Evolutionary conservation across 1,139 yeast genomes (phyloP), one percentile per base, ranked within the genome.

Genomic region (Williopsis jadinii): DNA sequence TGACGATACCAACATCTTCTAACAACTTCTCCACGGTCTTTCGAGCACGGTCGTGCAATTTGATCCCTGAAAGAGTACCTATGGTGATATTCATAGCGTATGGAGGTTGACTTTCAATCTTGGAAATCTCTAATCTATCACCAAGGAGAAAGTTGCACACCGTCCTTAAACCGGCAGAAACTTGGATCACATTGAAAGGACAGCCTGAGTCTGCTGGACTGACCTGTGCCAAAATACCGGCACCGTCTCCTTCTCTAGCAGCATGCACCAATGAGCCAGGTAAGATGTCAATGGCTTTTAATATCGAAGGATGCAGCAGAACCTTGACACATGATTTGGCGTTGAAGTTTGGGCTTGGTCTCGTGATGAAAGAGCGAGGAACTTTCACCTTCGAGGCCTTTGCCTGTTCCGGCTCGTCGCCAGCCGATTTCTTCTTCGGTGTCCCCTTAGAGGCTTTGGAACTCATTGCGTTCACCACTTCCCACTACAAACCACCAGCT

Each of bases 91-190:
- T 47, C 3, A 58, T 46, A 3, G 82, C 80, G 50, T 71, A 70
- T 1, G 61, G 60, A 3, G 87, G 87, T 42, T 77, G 82, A 3
- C 58, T 52, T 2, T 59, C 46, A 29, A 66, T 63, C 51, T 71
- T 79, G 9, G 56, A 56, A 0, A 88, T 52, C 19, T 64, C 64
- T 1, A 85, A 63, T 43, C 95, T 64, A 52, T 87, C 95, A 28
- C 97, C 97, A 10, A 84, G 64, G 8, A 84, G 58, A 5, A 84
- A 55, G 9, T 82, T 84, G 1, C 76, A 73, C 15, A 80, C 64
- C 3, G 64, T 58, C 45, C 94, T 63, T 35, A 77, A 58, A 5
- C 66, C 52, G 1, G 62, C 48, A 2, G 87, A 72, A 2, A 86
- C 50, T 36, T 71, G 68, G 2, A 84, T 60, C 5, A 82, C 77